Conservation (phyloP, 2,329 filamentous ascomycete genomes). For the Fusarium nelsonii region DNA sequence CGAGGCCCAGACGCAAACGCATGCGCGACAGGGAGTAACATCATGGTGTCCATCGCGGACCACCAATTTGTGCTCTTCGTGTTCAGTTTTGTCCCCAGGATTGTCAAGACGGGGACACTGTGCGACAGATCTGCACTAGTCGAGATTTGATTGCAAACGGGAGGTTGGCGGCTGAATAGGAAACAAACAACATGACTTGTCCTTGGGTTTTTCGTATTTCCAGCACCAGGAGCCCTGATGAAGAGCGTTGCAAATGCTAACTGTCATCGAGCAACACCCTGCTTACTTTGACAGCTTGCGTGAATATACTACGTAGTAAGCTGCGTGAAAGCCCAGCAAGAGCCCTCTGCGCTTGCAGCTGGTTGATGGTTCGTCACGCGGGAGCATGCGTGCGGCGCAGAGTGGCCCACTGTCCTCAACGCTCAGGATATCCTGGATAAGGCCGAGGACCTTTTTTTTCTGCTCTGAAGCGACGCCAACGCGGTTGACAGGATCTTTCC, state of each 20-base stretch:
- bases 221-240: slow-evolving; percentile 22
- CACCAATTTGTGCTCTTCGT: slow-evolving; percentile 41
- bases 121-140: slow-evolving; percentile 49
- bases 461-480: slow-evolving; percentile 2
- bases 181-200: slow-evolving; percentile 5
- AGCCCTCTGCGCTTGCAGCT: slow-evolving; percentile 19
- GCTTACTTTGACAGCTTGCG: neutral
- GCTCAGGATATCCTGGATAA: slow-evolving; percentile 41
- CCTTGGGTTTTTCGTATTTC: slow-evolving; percentile 14
- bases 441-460: slow-evolving; percentile 18
- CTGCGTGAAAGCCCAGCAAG: neutral
- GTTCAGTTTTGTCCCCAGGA: slow-evolving; percentile 45
- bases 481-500: slow-evolving; percentile 39
- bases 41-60: slow-evolving; percentile 40
- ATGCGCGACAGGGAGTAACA: slow-evolving; percentile 44
- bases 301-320: slow-evolving; percentile 3
- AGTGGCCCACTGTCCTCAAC: slow-evolving; percentile 45
- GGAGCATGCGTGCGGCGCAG: slow-evolving; percentile 46
- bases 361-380: slow-evolving; percentile 46
- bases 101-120: slow-evolving; percentile 37
- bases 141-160: slow-evolving; percentile 48
- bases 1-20: slow-evolving; percentile 41
- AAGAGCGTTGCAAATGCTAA: neutral
- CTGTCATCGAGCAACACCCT: neutral
- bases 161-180: slow-evolving; percentile 35